Evolutionary conservation across 1,284 basidiomycete genomes (phyloP).

Genomic region (Papiliotrema laurentii): DNA sequence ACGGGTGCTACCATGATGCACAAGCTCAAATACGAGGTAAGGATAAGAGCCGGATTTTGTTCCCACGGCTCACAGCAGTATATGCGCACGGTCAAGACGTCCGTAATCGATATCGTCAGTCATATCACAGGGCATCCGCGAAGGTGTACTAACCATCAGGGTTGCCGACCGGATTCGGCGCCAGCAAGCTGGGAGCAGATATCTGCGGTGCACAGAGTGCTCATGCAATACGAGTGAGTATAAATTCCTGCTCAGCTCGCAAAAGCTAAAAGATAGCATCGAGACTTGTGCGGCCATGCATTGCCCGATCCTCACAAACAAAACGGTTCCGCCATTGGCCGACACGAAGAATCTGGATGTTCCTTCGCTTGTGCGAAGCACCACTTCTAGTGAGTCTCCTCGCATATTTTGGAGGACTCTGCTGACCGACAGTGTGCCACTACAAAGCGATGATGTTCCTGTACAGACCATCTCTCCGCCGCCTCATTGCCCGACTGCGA

Average conservation of each 20-base stretch:
- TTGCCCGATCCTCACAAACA: slow-evolving; percentile 28
- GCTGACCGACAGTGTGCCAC: slow-evolving; percentile 27
- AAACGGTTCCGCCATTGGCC: slow-evolving; percentile 11
- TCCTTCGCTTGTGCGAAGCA: slow-evolving; percentile 13
- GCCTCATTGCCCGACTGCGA: slow-evolving; percentile 30
- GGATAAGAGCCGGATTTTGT: background rate
- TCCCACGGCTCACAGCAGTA: no score
- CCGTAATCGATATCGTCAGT: slow-evolving; percentile 32
- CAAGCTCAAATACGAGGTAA: slow-evolving; percentile 29
- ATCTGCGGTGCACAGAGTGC: slow-evolving; percentile 15
- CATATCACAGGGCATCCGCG: background rate
- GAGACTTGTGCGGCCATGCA: slow-evolving; percentile 18
- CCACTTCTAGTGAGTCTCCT: slow-evolving; percentile 18
- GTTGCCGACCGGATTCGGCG: slow-evolving; percentile 30
- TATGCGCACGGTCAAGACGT: slow-evolving; percentile 30
- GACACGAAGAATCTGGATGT: slow-evolving; percentile 18
- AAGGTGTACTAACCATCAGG: slow-evolving; percentile 5
- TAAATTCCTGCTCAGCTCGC: background rate
- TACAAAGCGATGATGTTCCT: slow-evolving; percentile 40
- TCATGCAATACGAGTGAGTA: slow-evolving; percentile 30
- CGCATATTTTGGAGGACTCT: slow-evolving; percentile 3
- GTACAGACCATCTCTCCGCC: slow-evolving; percentile 34
- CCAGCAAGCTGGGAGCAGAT: slow-evolving; percentile 29
- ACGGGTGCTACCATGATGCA: slow-evolving; percentile 8
- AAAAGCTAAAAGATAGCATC: background rate